Base-by-base conservation (phyloP, 2,329 filamentous ascomycete genomes). In the Periconia sp. region DNA sequence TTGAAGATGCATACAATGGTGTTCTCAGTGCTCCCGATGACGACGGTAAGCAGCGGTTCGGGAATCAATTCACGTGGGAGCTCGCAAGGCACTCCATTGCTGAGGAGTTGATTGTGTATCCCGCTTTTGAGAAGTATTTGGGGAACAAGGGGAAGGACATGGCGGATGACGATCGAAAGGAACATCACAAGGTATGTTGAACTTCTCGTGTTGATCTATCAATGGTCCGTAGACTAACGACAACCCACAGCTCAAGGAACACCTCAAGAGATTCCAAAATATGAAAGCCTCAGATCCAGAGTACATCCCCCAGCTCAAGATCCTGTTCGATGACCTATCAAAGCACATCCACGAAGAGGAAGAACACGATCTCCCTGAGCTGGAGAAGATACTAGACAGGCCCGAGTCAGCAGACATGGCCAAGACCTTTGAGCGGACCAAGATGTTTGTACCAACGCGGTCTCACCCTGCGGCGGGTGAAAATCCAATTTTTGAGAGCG, bases 401-500 rank as follows among this genome's bases (percentile, higher is more conserved):
- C 33, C 50, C 1, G 19, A 41, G 9, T 68, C 62, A n/a, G 54
- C 70, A 55, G 56, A 48, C 9, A 44, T 74, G 20, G 67, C 68
- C 5, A 66, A 61, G 40, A 63, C 51, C 19, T 74, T 74, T 50
- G 60, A 50, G 14, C 50, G 65, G 20, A 70, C 68, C 15, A 74
- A 72, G 56, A 56, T 52, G 19, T 70, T 73, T 43, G 58, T 69
- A 11, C 70, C 67, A 3, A 66, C 64, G 1, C 54, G 68, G 19
- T 63, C 57, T 37, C 70, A 73, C 53, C 69, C 71, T 3, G 60
- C 50, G 20, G 70, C 64, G 2, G 79, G 79, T 0, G 76, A 82
- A 55, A 76, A 77, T 35, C 81, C 82, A 2, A 81, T 80, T 0
- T 85, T 84, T 54, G 82, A 86, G 74, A 82, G 79, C 0, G 80